These are phyloP conservation scores for Colletotrichum aenigma DNA, from an alignment of 2,329 filamentous ascomycete genomes.

Conservation along the genomic window DNA sequence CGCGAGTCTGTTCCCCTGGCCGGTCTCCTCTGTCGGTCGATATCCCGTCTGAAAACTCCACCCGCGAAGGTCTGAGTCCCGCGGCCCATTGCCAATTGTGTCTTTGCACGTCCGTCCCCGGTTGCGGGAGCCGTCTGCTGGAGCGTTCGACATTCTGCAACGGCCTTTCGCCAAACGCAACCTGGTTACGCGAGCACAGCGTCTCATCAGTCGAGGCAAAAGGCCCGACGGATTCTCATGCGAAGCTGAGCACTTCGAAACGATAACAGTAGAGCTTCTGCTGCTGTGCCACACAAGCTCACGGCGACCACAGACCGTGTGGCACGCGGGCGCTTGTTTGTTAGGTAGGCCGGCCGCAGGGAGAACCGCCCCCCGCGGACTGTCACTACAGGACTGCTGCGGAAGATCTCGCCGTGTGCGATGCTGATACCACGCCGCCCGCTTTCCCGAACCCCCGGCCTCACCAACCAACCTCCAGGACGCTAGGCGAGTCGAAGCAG, in stretches of 20 bases:
- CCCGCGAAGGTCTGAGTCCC: neutral
- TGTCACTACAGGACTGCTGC: neutral
- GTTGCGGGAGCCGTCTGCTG: neutral
- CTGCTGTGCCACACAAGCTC: neutral
- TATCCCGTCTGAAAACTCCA: neutral
- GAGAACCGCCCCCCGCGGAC: neutral
- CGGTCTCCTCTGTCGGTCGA: neutral
- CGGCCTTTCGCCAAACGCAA: neutral
- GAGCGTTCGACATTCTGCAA: neutral
- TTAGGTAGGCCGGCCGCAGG: neutral
- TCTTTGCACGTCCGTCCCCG: neutral
- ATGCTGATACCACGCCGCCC: constrained; percentile 7
- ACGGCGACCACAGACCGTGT: neutral
- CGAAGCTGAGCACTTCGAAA: neutral
- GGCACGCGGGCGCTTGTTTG: neutral
- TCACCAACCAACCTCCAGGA: neutral
- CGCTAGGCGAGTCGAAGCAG: neutral
- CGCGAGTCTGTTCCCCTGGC: neutral
- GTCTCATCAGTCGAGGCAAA: neutral
- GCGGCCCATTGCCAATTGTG: constrained; percentile 1
- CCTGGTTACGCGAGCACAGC: neutral
- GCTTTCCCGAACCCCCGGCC: neutral
- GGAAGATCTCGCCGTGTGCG: neutral
- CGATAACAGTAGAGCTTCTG: neutral
- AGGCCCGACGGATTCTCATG: neutral